Evolutionary conservation across 108 stramenopile genomes (phyloP), one percentile per base, ranked within the genome.

Genomic region (Fistulifera pelliculosa): DNA sequence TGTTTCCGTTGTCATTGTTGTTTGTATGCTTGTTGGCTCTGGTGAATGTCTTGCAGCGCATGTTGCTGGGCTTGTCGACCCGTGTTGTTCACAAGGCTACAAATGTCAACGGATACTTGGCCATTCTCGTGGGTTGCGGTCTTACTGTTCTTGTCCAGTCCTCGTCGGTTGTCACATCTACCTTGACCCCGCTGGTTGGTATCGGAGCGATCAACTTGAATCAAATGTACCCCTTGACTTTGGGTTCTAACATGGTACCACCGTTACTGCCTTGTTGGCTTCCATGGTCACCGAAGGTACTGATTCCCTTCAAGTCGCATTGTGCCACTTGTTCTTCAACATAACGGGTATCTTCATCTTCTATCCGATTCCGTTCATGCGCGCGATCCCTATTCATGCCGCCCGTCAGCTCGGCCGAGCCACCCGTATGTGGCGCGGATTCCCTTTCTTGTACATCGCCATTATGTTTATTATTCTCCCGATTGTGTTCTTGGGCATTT

Each of bases 161-260:
- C 43, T 77, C 76, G 40, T 82, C 80, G 44, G 74, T 86, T 49
- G 84, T 82, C 19, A 90, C 88, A 10, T 81, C 80, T 24, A 73
- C 73, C 48, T 69, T 90, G 60, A 85, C 83, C 42, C 83, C 87
- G 0, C 49, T 89, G 49, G 88, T 90, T 22, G 88, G 84, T 38
- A 55, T 86, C n/a, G 84, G 77, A 42, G 68, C 62, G 1, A 63
- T 90, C 28, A 66, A 54, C 1, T 62, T 90, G 15, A 71, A 83
- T 44, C 74, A 62, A 48, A 86, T 86, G 84, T 60, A 76, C 28
- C 84, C 84, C 18, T 54, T 90, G 16, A 84, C 82, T 28, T 75
- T 90, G 12, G 89, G 89, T 28, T 80, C 89, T 52, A 86, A 90
- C 56, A 87, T 90, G 89, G 89, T 23, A 85, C 89, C 15, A 85